Evolutionary conservation across 73 alveolate species (phyloP), one percentile per base, ranked within the genome.

Genomic region (Stentor coeruleus): DNA sequence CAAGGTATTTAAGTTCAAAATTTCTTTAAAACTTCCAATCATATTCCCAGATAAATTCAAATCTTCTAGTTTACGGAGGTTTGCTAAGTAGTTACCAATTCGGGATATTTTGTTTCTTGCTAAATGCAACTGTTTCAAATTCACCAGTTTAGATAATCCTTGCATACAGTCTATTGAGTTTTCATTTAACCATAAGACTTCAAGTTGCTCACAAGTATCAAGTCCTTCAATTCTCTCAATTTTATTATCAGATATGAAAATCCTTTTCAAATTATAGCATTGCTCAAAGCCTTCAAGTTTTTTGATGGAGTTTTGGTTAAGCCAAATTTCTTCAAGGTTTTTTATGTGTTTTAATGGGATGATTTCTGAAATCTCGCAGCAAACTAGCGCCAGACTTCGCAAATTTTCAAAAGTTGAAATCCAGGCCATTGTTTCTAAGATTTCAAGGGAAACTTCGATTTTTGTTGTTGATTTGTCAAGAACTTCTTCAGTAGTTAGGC

Each of bases 251-350:
- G 84, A 79, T 3, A 88, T 82, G 87, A 82, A 84, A 35, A 88
- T 59, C 14, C 84, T 82, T 60, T 89, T 93, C 58, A 94, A 85
- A 83, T 89, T 88, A 0, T 81, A 86, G 30, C 90, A 84, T 38
- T 80, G 81, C 6, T 90, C 96, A 28, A 93, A 82, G 3, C 95
- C 95, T 60, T 92, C 94, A 14, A 94, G 84, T 85, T 87, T 82
- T 74, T 84, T 73, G 33, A 93, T 77, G 59, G 84, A 86, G 83
- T 94, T 94, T 66, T 91, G 82, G 15, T 55, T 15, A n/a, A 55
- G 72, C 15, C 15, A 55, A n/a, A 55, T n/a, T 55, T 55, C 72
- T n/a, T 55, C n/a, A 15, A 55, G 72, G n/a, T n/a, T n/a, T n/a
- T n/a, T n/a, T n/a, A n/a, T n/a, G n/a, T n/a, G n/a, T n/a, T n/a